Conservation (phyloP, 2,329 filamentous ascomycete species). For the Phaeoacremonium minimum region DNA sequence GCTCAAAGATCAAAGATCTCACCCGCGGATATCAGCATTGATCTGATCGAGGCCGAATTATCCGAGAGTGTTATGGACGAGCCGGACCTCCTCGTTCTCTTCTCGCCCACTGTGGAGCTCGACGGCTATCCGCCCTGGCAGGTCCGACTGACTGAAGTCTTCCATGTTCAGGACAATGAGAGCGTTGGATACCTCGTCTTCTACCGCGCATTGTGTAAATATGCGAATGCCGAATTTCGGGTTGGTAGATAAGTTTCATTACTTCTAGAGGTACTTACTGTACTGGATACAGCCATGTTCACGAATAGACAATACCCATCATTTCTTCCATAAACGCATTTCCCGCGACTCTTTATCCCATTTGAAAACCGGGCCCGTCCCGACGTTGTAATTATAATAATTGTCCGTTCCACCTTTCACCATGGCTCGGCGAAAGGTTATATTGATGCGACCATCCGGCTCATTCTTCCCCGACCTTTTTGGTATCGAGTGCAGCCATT, state of each 20-base stretch:
- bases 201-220: constrained; percentile 77
- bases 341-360: constrained; percentile 58
- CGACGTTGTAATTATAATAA: constrained; percentile 82
- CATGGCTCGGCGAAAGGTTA: constrained; percentile 71
- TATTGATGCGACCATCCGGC: constrained; percentile 66
- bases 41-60: constrained; percentile 87
- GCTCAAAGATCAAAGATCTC: constrained; percentile 82
- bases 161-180: constrained; percentile 70
- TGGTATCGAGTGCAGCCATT: constrained; percentile 75
- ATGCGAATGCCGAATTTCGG: constrained; percentile 82
- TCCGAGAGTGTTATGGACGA: constrained; percentile 76
- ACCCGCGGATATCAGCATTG: constrained; percentile 74
- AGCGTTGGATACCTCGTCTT: constrained; percentile 94
- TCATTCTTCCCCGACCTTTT: constrained; percentile 64
- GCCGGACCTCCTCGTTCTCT: constrained; percentile 84
- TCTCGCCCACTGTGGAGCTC: constrained; percentile 77
- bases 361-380: constrained; percentile 60
- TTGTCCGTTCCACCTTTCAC: constrained; percentile 72
- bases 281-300: background rate
- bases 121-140: constrained; percentile 97
- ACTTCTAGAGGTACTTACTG: constrained; percentile 12
- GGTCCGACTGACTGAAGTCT: constrained; percentile 90
- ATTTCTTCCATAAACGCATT: constrained; percentile 33
- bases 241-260: constrained; percentile 57
- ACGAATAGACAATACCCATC: constrained; percentile 2